Evolutionary conservation across 164 flowering plant genomes (phyloP), one percentile per base, ranked within the genome.

Genomic region (Saururus chinensis): DNA sequence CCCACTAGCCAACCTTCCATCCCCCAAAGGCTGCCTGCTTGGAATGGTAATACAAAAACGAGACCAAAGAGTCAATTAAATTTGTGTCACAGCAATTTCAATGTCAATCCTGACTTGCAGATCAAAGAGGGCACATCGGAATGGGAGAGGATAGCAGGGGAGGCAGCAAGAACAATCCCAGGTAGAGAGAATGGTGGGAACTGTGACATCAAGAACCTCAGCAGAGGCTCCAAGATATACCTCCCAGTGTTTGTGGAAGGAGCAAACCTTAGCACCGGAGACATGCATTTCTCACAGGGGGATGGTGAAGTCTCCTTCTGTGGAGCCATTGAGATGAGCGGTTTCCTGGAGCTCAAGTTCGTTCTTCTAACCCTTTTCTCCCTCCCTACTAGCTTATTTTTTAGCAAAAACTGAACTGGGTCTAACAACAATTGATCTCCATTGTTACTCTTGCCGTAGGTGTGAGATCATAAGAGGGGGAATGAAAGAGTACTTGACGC

Each of bases 311-410:
- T 93, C 22, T 75, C 99, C 17, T 93, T 93, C 75, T 93, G 97
- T 59, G 92, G 99, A n/a, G 97, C 97, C 53, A 93, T 90, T 19
- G 96, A 88, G 82, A 93, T 93, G 97, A 93, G 91, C 73, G 97
- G 96, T 57, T 93, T 90, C 61, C 84, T 90, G 10, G 96, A 90
- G 67, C 95, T 90, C 81, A 93, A 88, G 99, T 93, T 82, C 40
- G 11, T 67, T 56, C 2, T 2, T 30, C 37, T 30, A 30, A 30
- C 37, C 37, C 6, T 54, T 37, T 60, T 51, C 40, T 19, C 24
- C 23, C 40, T 57, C 40, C 3, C 0, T 26, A 10, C 60, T 57
- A 21, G 0, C n/a, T 24, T 57, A 24, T 23, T 19, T 8, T 57
- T 26, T 57, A 1, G 20, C 25, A 9, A 13, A 57, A 57, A 11